Conservation (phyloP, 192 early-diverging fungal species). For the Coemansia guatemalensis region DNA sequence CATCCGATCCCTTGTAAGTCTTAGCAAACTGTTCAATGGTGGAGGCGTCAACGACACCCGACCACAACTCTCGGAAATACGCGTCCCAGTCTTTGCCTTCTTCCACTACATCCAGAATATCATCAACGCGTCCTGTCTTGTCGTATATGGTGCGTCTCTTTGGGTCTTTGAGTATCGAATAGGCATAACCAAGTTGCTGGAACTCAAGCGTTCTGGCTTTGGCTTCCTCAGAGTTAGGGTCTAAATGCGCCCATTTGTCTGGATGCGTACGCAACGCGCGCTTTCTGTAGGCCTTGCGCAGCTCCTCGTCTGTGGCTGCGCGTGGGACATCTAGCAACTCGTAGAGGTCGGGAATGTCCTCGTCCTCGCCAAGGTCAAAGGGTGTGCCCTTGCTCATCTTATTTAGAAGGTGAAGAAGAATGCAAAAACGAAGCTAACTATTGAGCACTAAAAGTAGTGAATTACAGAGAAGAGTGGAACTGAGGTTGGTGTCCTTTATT, state of each 20-base stretch:
- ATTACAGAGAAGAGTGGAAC: too few relatives aligned
- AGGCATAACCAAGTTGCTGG: constrained; percentile 73
- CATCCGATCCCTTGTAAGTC: constrained; percentile 73
- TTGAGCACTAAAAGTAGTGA: too few relatives aligned
- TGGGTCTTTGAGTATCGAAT: constrained; percentile 71
- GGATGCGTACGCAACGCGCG: constrained; percentile 87
- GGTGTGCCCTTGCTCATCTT: constrained; percentile 26
- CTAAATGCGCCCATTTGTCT: constrained; percentile 75
- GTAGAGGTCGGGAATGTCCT: constrained; percentile 72
- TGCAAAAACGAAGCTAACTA: too few relatives aligned
- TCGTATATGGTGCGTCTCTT: constrained; percentile 69
- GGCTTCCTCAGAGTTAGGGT: constrained; percentile 20
- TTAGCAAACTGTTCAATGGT: constrained; percentile 72
- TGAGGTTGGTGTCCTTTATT: too few relatives aligned
- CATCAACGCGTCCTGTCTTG: constrained; percentile 64
- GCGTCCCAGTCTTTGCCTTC: constrained; percentile 74
- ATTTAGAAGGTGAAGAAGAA: too few relatives aligned
- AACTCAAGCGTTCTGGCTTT: constrained; percentile 61
- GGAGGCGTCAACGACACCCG: constrained; percentile 66
- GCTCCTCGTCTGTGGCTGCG: constrained; percentile 71
- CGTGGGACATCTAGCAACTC: constrained; percentile 69
- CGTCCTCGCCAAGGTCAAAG: constrained; percentile 28
- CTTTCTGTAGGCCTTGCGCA: constrained; percentile 92
- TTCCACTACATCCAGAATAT: constrained; percentile 50
- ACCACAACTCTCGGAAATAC: constrained; percentile 78